Base-by-base conservation (phyloP, 345 rosid genomes). In the Bruguiera sexangula region DNA sequence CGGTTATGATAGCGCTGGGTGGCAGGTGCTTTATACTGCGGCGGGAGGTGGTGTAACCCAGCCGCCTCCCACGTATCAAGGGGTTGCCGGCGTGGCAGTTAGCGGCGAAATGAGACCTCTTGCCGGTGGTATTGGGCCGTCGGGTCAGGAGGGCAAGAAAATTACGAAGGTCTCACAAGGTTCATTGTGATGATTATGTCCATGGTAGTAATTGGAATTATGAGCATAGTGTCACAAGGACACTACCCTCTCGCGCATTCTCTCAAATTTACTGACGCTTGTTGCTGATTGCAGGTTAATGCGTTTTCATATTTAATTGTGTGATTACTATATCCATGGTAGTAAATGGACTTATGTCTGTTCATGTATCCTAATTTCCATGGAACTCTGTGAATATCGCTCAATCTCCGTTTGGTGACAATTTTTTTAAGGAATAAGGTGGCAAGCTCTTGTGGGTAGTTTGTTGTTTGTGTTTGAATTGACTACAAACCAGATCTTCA, bases 11-110 rank as follows among this genome's bases (percentile, higher is more conserved):
- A 82, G 76, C 69, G 82, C 74, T 1, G 92, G 92, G 60, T 80
- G 92, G 73, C 97, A 85, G 73, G 89, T 91, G 19, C 88, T 83
- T 69, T 93, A 93, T 56, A 68, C 89, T 8, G 26, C 75, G 60
- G 11, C 31, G 29, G 60, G 60, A 1, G 89, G 89, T 13, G 88
- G 89, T 31, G 66, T 71, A 32, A 20, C 69, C 72, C 72, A 70
- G 65, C 71, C 82, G 19, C 75, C 71, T 13, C 83, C 82, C 27
- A 87, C 77, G 69, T 87, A 83, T 63, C 93, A 85, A 62, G 95
- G 89, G 8, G 79, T 71, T 66, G 75, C 66, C 59, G 91, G 87
- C 13, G 73, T 79, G 62, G 78, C 85, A 1, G 86, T 73, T 56
- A 79, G 71, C 30, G 87, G 84, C 29, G 90, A 84, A 30, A 73